Conservation (phyloP, 441 rosid genomes). For the Hura crepitans region DNA sequence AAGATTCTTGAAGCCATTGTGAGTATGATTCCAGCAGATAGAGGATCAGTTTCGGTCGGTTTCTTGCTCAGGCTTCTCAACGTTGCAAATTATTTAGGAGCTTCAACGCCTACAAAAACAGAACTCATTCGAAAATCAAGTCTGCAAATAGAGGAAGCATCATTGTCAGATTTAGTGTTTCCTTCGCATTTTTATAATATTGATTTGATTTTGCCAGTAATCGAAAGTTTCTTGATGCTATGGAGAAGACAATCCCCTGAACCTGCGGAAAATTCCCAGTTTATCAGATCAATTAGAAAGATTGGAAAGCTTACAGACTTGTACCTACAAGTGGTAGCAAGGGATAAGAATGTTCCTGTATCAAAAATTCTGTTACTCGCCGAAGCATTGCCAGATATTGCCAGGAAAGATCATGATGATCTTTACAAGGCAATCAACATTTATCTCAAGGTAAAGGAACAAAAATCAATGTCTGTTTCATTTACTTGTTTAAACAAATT, state of each 20-base stretch:
- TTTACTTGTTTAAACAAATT: too few species aligned
- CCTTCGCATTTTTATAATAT: slow-evolving; percentile 61
- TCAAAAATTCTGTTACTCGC: slow-evolving; percentile 56
- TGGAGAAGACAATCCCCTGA: slow-evolving; percentile 69
- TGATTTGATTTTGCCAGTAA: slow-evolving; percentile 61
- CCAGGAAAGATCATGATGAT: slow-evolving; percentile 67
- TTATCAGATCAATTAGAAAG: slow-evolving; percentile 49
- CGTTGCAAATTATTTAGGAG: slow-evolving; percentile 65
- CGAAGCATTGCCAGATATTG: slow-evolving; percentile 65
- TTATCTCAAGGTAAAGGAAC: slow-evolving; percentile 64
- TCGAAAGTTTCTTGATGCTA: slow-evolving; percentile 59
- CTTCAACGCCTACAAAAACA: slow-evolving; percentile 58
- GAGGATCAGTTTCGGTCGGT: slow-evolving; percentile 76
- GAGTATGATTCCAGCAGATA: slow-evolving; percentile 78
- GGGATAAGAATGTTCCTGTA: slow-evolving; percentile 61
- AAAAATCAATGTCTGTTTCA: neutral
- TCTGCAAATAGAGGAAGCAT: slow-evolving; percentile 77
- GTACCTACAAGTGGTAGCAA: slow-evolving; percentile 77
- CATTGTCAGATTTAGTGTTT: slow-evolving; percentile 52
- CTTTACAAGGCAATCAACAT: slow-evolving; percentile 86
- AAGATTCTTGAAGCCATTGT: slow-evolving; percentile 67
- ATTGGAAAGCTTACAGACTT: slow-evolving; percentile 69
- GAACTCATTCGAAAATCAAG: slow-evolving; percentile 70
- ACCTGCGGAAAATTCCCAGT: slow-evolving; percentile 38
- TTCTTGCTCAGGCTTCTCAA: slow-evolving; percentile 83